These are phyloP conservation scores for Davidsoniella eucalypti DNA, from an alignment of 2,329 filamentous ascomycete genomes.

Conservation along the genomic window DNA sequence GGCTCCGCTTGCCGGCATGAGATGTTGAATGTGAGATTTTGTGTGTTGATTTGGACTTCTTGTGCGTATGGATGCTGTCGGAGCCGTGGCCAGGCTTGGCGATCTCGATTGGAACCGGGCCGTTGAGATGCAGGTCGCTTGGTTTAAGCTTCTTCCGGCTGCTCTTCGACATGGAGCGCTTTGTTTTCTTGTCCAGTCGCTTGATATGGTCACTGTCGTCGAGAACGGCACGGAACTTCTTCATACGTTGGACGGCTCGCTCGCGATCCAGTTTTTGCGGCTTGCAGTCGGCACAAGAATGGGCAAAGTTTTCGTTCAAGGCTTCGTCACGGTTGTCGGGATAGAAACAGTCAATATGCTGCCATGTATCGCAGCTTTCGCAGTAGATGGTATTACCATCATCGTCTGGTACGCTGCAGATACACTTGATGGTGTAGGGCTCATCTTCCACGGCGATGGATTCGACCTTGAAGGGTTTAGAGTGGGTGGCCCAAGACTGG, in stretches of 20 bases:
- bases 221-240: constrained; percentile 27
- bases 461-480: constrained; percentile 21
- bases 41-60: constrained; percentile 71
- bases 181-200: constrained; percentile 39
- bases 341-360: constrained; percentile 96
- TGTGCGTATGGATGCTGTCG: constrained; percentile 30
- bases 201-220: constrained; percentile 19
- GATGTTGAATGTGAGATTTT: constrained; percentile 53
- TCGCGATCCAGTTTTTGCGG: constrained; percentile 59
- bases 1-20: constrained; percentile 46
- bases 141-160: constrained; percentile 83
- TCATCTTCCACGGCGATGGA: constrained; percentile 41
- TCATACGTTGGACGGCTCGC: constrained; percentile 51
- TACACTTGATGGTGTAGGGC: constrained; percentile 93
- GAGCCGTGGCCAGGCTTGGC: background rate
- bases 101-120: background rate
- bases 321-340: constrained; percentile 53
- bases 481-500: constrained; percentile 22
- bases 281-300: constrained; percentile 80
- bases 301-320: constrained; percentile 54
- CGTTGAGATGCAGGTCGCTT: constrained; percentile 37
- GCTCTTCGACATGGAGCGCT: constrained; percentile 60
- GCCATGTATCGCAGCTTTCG: constrained; percentile 92
- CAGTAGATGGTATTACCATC: constrained; percentile 96
- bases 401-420: constrained; percentile 84